Evolutionary conservation across 805 yeast genomes (phyloP), one percentile per base, ranked within the genome.

Genomic region (Candida suzukii): DNA sequence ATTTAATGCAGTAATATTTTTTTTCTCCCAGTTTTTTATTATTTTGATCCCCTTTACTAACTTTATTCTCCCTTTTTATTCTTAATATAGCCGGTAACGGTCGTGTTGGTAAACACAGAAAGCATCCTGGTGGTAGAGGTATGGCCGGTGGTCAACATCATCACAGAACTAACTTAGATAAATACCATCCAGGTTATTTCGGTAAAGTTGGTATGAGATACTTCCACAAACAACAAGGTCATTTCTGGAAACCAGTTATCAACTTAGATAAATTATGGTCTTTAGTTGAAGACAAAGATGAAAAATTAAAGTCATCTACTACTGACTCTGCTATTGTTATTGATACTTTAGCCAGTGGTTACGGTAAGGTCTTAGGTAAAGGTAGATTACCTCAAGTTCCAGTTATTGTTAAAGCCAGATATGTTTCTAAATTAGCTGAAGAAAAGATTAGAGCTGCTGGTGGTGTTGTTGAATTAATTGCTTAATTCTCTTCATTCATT

Each of bases 111-210:
- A 93, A 93, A 85, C 99, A 93, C 95, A 90, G 99, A 88, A 93
- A 93, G 95, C 93, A 86, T 67, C 97, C 99, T 59, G 99, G 99
- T 93, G 99, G 99, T 79, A 90, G 98, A 78, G 99, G 99, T 93
- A 91, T 77, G 90, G 99, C 99, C 71, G 99, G 99, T 91, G 99
- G 99, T 88, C 91, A 80, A 78, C 98, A 91, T 76, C 99, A 93
- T 78, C 99, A 93, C 96, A 88, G 99, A 83, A 90, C 93, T 73
- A 93, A 93, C 82, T 75, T 93, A 79, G 99, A 93, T 75, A 93
- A 91, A 77, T 93, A 86, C 96, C 99, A 93, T 76, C 99, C 99
- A 67, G 99, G 99, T 88, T 93, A 93, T 91, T 93, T 93, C 78
- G 99, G 99, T 86, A 95, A 93, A 80, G 98, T 93, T 71, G 99